These are phyloP conservation scores for Rhodotorula sp. DNA, from an alignment of 1,284 basidiomycete species.

Conservation along the genomic window DNA sequence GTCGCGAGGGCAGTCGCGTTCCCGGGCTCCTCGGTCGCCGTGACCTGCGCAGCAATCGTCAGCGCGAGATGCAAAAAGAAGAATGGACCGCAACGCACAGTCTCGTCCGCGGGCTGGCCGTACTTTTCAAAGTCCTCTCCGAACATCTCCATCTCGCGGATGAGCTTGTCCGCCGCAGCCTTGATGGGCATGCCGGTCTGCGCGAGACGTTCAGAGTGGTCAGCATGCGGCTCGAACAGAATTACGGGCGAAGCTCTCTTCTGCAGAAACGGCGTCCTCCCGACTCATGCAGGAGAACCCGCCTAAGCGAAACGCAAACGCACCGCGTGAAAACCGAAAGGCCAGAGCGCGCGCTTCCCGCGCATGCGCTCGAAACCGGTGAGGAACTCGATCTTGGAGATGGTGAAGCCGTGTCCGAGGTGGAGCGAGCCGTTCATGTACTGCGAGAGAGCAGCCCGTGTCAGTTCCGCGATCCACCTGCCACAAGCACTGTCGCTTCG, in stretches of 20 bases:
- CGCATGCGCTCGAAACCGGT: slow-evolving; percentile 94
- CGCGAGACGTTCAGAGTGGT: background rate
- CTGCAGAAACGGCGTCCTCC: too few species aligned
- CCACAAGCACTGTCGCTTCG: too few species aligned
- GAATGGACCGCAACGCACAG: background rate
- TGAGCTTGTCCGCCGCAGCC: slow-evolving; percentile 94
- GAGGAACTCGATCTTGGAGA: slow-evolving; percentile 97
- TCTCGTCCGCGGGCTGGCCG: slow-evolving; percentile 17
- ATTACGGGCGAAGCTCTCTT: too few species aligned
- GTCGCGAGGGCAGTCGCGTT: slow-evolving; percentile 36
- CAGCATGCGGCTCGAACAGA: background rate
- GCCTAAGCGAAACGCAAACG: background rate
- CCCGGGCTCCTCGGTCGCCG: slow-evolving; percentile 24
- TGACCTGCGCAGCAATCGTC: slow-evolving; percentile 10
- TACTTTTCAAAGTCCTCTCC: slow-evolving; percentile 74
- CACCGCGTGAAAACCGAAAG: slow-evolving; percentile 84
- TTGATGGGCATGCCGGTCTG: slow-evolving; percentile 50
- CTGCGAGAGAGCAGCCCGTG: slow-evolving; percentile 1
- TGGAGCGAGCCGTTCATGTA: slow-evolving; percentile 99
- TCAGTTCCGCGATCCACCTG: background rate
- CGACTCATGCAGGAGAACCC: background rate
- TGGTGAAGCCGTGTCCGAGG: slow-evolving; percentile 95
- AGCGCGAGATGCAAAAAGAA: background rate
- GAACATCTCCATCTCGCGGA: slow-evolving; percentile 95
- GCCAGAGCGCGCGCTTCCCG: slow-evolving; percentile 92